phyloP scores from a whole-genome alignment of 108 stramenopile genomes.

The Nitzschia palea region DNA sequence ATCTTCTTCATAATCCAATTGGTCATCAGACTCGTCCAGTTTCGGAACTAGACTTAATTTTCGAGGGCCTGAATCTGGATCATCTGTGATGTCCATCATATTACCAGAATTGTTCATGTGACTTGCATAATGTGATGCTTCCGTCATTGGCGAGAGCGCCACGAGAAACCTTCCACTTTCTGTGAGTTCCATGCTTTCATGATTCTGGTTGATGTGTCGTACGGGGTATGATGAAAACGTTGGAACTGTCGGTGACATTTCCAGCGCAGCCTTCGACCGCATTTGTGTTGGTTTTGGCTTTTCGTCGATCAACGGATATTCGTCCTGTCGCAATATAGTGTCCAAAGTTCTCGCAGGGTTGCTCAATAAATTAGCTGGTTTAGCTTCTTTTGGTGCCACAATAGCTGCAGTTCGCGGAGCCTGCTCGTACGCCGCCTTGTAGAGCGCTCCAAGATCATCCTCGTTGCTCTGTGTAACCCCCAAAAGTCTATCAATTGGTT shows the following conservation, averaged over 20 bases:
- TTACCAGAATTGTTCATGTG: conserved; percentile 10
- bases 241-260: too few species aligned
- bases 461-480: conserved; percentile 1
- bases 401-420: not conserved
- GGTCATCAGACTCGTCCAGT: conserved; percentile 9
- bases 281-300: too few species aligned
- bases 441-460: conserved; percentile 15
- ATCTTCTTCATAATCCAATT: not conserved
- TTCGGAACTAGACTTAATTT: conserved; percentile 1
- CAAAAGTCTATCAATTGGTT: not conserved
- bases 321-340: too few species aligned
- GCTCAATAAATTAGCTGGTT: too few species aligned
- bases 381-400: too few species aligned
- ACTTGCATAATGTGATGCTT: not conserved
- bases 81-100: conserved; percentile 13
- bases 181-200: conserved; percentile 7
- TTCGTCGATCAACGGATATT: too few species aligned
- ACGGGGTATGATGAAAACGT: too few species aligned
- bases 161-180: conserved; percentile 18
- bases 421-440: conserved; percentile 15
- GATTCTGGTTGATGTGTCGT: not conserved
- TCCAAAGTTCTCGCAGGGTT: too few species aligned
- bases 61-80: not conserved
- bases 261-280: too few species aligned
- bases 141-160: conserved; percentile 19